Base-by-base conservation (phyloP, 2,329 filamentous ascomycete genomes). In the Nemania sp. region DNA sequence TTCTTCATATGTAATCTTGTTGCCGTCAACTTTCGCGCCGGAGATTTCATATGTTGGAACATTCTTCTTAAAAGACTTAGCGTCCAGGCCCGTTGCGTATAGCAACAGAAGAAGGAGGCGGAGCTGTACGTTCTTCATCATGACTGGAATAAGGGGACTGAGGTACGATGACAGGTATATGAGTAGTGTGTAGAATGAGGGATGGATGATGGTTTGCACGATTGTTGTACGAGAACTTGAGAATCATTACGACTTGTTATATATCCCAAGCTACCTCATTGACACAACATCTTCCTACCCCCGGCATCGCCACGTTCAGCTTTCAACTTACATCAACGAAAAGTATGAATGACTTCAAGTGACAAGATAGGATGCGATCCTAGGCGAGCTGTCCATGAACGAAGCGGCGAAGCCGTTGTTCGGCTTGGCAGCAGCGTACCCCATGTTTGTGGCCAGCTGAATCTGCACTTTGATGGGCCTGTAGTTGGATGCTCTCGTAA, bases 1-100 rank as follows among this genome's bases (percentile, higher is more conserved):
- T 4, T 54, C 50, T 0, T 53, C 20, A n/a, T 50, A 57, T 8
- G 34, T 45, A 22, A 57, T 57, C 12, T n/a, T 49, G 22, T 54
- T 50, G 12, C 41, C 49, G 12, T 45, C 45, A 24, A 57, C 23
- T 17, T 42, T 42, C 1, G 49, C 49, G 22, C 45, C 54, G 5
- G 49, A 20, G 11, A 54, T 50, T 31, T 57, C 54, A 20, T 47
- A 57, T 15, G 54, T 57, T 43, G 44, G 30, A 15, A 50, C 11
- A 20, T 57, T 57, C 40, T 57, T 49, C 6, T 44, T 54, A 31
- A 24, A 53, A 3, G 14, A 6, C 30, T 57, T 54, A 15, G 45
- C 54, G 1, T 54, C 28, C 17, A 54, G 14, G 7, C 40, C 37
- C n/a, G 34, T 11, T 17, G 46, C 33, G n/a, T 49, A 28, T 6